A percentile compares a stretch with the other conserved stretches of the same genome.
phyloP scores from a whole-genome alignment of 2,329 filamentous ascomycete species.

The Canariomyces notabilis region DNA sequence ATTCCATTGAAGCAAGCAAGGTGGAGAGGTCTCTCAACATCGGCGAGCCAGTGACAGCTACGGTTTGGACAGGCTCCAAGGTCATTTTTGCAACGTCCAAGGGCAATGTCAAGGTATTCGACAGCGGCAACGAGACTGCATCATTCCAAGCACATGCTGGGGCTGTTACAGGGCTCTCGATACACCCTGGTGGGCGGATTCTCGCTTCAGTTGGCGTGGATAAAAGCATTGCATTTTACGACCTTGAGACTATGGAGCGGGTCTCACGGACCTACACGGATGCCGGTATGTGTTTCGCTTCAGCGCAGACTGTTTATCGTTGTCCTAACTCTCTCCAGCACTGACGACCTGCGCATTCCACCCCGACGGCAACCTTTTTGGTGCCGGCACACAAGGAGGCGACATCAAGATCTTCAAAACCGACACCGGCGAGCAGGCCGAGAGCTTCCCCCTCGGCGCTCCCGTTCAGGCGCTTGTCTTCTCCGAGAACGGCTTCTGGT shows the following conservation, averaged over 20 bases:
- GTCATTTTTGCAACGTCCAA: conserved; percentile 69
- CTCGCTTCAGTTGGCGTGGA: conserved; percentile 84
- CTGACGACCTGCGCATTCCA: conserved; percentile 81
- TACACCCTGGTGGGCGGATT: conserved; percentile 79
- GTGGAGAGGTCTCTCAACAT: conserved; percentile 63
- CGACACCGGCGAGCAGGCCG: conserved; percentile 70
- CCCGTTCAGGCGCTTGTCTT: conserved; percentile 75
- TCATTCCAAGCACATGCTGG: conserved; percentile 79
- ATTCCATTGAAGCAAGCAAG: conserved; percentile 64
- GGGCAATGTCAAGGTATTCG: conserved; percentile 75
- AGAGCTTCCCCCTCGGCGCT: conserved; percentile 63
- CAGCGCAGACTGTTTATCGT: neutral
- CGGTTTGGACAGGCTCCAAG: conserved; percentile 60
- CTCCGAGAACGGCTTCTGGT: conserved; percentile 96
- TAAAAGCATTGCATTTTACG: conserved; percentile 90
- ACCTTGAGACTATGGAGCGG: conserved; percentile 61
- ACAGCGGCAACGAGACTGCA: conserved; percentile 63
- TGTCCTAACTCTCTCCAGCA: conserved; percentile 43
- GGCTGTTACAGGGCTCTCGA: conserved; percentile 66
- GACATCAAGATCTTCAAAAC: conserved; percentile 87
- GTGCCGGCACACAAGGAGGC: conserved; percentile 72
- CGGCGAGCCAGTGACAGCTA: conserved; percentile 62
- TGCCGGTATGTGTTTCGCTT: conserved; percentile 55
- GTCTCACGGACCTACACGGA: conserved; percentile 77
- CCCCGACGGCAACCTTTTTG: conserved; percentile 92